Conservation (phyloP, 129 eudicot genomes). For the Heracleum sosnowskyi region DNA sequence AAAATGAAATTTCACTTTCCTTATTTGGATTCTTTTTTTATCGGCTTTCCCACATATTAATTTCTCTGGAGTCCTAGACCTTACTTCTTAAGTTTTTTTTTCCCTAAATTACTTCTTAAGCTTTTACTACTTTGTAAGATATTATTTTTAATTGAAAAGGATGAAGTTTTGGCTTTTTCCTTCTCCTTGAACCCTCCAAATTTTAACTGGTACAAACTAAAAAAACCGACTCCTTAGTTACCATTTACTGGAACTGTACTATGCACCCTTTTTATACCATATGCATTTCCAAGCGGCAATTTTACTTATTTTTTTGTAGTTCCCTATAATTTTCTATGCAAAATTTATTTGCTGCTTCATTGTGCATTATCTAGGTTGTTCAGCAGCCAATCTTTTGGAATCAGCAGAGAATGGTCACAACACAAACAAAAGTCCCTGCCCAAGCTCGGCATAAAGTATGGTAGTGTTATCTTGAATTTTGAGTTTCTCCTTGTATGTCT, state of each 20-base stretch:
- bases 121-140: neutral
- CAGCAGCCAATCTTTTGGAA: slow-evolving; percentile 25
- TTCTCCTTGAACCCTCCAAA: neutral
- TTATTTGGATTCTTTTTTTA: neutral
- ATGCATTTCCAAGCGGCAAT: neutral
- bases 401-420: slow-evolving; percentile 37
- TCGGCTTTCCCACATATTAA: neutral
- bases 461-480: neutral
- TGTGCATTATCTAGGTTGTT: slow-evolving; percentile 38
- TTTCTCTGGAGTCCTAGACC: neutral
- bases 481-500: neutral
- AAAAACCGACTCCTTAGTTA: neutral
- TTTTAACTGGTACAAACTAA: neutral
- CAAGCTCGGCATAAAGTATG: slow-evolving; percentile 64
- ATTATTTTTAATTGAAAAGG: neutral
- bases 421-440: slow-evolving; percentile 58
- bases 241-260: neutral
- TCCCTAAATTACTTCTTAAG: no score
- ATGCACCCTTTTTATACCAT: neutral
- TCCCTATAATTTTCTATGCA: neutral
- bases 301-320: neutral
- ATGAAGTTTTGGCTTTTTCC: neutral
- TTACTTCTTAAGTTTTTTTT: no score
- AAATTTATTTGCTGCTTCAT: slow-evolving; percentile 6
- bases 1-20: neutral